A percentile compares a stretch with the other conserved stretches of the same genome.
phyloP scores from a whole-genome alignment of 345 rosid species.

The Rubroshorea leprosula region DNA sequence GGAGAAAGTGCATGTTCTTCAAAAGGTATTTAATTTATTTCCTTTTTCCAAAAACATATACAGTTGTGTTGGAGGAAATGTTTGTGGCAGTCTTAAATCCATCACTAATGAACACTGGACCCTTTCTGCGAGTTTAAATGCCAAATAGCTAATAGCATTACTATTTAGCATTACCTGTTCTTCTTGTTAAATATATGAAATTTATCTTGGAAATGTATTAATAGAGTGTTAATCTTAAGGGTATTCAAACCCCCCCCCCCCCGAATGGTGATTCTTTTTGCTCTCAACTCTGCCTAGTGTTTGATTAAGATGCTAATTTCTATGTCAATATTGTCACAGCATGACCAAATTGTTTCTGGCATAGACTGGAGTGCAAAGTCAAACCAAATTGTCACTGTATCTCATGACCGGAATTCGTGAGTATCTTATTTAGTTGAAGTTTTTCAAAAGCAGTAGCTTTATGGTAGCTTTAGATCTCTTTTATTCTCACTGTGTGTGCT shows the following conservation, averaged over 20 bases:
- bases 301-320: not conserved
- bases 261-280: not conserved
- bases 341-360: constrained; percentile 95
- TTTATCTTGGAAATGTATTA: not conserved
- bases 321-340: constrained; percentile 37
- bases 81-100: not conserved
- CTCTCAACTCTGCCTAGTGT: not conserved
- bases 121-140: not conserved
- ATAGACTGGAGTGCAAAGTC: constrained; percentile 88
- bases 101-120: not conserved
- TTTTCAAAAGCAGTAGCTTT: not conserved
- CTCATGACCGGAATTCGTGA: constrained; percentile 98
- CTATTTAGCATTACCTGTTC: not conserved
- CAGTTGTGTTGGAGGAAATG: not conserved
- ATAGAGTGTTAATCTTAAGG: not conserved
- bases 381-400: constrained; percentile 81
- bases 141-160: not conserved
- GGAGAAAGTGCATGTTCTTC: constrained; percentile 81
- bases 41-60: not conserved
- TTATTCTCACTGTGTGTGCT: not conserved
- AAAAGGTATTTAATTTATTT: constrained; percentile 14
- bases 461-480: not conserved
- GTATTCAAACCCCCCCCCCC: too few species aligned
- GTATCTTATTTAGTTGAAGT: constrained; percentile 27
- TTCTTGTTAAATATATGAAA: not conserved